Evolutionary conservation across 768 basidiomycete genomes (phyloP).

Genomic region (Rickenella mellea): DNA sequence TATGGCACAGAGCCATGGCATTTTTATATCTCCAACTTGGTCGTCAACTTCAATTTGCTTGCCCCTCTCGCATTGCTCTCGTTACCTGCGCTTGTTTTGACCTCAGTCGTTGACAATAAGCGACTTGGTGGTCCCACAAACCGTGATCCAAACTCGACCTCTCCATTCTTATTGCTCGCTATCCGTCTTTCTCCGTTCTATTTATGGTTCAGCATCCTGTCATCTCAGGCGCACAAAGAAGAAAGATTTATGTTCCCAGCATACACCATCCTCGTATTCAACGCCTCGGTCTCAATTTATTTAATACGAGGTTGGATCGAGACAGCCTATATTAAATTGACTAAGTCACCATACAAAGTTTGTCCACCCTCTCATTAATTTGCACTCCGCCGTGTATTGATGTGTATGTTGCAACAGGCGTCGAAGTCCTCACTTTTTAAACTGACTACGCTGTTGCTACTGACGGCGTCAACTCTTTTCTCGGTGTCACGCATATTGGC

Average conservation of each 20-base stretch:
- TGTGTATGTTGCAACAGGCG: constrained; percentile 43
- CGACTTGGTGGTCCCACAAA: constrained; percentile 45
- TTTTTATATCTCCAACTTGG: constrained; percentile 82
- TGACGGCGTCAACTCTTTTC: constrained; percentile 55
- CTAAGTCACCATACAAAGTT: constrained; percentile 80
- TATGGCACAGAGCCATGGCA: constrained; percentile 87
- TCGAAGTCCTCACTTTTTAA: constrained; percentile 70
- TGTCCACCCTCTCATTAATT: constrained; percentile 16
- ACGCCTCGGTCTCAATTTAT: constrained; percentile 84
- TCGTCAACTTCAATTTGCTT: constrained; percentile 90
- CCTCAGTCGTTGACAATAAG: constrained; percentile 64
- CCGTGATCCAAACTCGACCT: constrained; percentile 28
- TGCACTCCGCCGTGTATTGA: not conserved
- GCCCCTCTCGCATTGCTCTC: constrained; percentile 73
- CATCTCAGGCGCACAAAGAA: constrained; percentile 87
- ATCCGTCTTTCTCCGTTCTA: constrained; percentile 84
- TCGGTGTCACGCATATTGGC: constrained; percentile 78
- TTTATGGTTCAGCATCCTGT: constrained; percentile 79
- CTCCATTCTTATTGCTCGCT: constrained; percentile 68
- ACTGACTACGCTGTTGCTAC: constrained; percentile 59
- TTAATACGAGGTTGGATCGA: constrained; percentile 85
- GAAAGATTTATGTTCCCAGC: constrained; percentile 98
- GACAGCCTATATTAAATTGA: constrained; percentile 58
- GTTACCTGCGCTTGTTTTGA: constrained; percentile 68
- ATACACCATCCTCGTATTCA: constrained; percentile 88